Evolutionary conservation across 345 rosid genomes (phyloP).

Genomic region (Rhodamnia argentea): DNA sequence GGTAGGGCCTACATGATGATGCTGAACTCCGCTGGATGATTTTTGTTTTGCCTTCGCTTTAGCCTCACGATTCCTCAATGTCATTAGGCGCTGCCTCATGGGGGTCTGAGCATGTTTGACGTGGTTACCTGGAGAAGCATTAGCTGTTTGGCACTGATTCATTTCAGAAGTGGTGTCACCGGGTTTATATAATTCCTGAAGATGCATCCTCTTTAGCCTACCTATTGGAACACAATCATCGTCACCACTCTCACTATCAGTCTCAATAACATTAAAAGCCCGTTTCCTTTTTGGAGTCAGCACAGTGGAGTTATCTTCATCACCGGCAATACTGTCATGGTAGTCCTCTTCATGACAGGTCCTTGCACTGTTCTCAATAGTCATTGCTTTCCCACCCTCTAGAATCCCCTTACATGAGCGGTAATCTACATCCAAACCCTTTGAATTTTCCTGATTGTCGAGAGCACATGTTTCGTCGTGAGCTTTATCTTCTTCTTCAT

Average conservation of each 20-base stretch:
- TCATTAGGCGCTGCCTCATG: constrained; percentile 22
- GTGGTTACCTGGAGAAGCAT: constrained; percentile 2
- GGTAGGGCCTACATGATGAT: constrained; percentile 17
- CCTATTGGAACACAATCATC: constrained; percentile 38
- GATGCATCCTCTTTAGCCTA: constrained; percentile 22
- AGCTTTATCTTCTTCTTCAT: constrained; percentile 22
- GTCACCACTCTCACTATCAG: constrained; percentile 50
- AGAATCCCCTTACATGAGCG: neutral
- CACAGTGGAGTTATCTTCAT: constrained; percentile 3
- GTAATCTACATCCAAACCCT: neutral
- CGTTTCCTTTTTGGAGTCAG: constrained; percentile 41
- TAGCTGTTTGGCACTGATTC: neutral
- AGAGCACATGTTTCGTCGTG: neutral
- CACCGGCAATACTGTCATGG: neutral
- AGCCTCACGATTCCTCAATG: constrained; percentile 23
- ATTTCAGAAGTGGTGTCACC: neutral
- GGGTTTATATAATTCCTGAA: neutral
- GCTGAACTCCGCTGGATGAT: neutral
- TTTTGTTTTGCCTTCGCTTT: neutral
- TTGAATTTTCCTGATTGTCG: neutral
- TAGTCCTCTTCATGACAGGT: constrained; percentile 17
- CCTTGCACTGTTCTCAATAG: neutral
- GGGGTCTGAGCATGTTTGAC: neutral
- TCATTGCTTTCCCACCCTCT: neutral
- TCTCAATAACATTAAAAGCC: constrained; percentile 33